Evolutionary conservation across 192 early-diverging fungal genomes (phyloP), one percentile per base, ranked within the genome.

Genomic region (Globomyces pollinis-pini): DNA sequence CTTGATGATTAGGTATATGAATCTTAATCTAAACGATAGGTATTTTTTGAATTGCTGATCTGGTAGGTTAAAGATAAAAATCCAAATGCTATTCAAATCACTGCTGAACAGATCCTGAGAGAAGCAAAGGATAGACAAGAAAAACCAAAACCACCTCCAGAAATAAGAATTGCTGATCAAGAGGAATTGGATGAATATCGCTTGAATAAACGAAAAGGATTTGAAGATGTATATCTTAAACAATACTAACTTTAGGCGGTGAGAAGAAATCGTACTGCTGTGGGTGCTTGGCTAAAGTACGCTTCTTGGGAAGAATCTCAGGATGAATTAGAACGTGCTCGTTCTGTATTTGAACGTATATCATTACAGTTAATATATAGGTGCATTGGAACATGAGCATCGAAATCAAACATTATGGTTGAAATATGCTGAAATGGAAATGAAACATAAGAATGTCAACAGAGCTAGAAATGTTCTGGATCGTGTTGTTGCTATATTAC

Each of bases 401-500:
- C 78, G 86, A 21, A 96, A 91, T 71, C 82, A 88, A 45, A 86
- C 88, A 2, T 58, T 97, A 21, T 97, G 88, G 76, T 72, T 96
- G 55, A 85, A 88, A 62, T 99, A 99, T 68, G 81, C 91, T 20
- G 94, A 99, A 62, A 84, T 98, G 88, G 96, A 99, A 68, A 94
- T 98, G 88, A 94, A 92, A 74, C 88, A 92, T 76, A 84, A 87
- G 51, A 97, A 96, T 71, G 73, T 96, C 59, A 89, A 92, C 66
- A 72, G 84, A 62, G 94, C 96, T 0, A 80, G 96, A 55, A 99
- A 99, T 63, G 68, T 99, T 21, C 90, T 88, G 54, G 96, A 99
- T 70, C 82, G 94, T 31, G 92, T 89, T 20, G 86, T 91, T 12
- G 86, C 88, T 7, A 64, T 94, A 18, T 69, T 99, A 24, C 96